Percentiles rank a stretch among this genome's conserved stretches.
Evolutionary conservation across 805 yeast species (phyloP).

Genomic region (Metschnikowia noctiluminum): DNA sequence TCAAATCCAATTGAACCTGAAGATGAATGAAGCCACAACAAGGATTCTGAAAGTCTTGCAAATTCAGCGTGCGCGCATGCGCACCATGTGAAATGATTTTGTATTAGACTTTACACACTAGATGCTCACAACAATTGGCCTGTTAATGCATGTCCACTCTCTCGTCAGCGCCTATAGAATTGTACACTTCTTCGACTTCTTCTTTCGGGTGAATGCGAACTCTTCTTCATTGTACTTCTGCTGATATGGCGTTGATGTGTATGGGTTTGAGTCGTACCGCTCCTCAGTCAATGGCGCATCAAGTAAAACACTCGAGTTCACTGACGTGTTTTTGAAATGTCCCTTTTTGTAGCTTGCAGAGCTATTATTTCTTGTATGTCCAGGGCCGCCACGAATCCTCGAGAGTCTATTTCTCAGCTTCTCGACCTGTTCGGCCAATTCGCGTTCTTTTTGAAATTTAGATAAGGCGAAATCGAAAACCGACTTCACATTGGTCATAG

Average conservation of each 20-base stretch:
- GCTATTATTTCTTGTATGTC: conserved; percentile 20
- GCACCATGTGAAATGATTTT: no score
- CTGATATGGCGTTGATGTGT: conserved; percentile 21
- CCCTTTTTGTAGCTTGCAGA: conserved; percentile 26
- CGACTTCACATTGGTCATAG: conserved; percentile 59
- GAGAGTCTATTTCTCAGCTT: conserved; percentile 34
- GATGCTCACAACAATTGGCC: not conserved
- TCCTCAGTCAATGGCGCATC: conserved; percentile 41
- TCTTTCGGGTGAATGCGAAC: conserved; percentile 37
- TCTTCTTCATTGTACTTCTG: conserved; percentile 37
- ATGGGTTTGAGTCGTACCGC: conserved; percentile 31
- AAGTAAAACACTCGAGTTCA: conserved; percentile 33
- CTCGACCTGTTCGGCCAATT: conserved; percentile 36
- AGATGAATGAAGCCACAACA: no score
- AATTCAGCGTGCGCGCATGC: no score
- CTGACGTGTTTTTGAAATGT: conserved; percentile 37
- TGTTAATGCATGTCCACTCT: not conserved
- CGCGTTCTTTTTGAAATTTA: conserved; percentile 39
- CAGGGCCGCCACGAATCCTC: conserved; percentile 27
- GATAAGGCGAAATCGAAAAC: conserved; percentile 63
- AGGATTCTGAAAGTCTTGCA: no score
- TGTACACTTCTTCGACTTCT: conserved; percentile 31
- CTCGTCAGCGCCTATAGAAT: conserved; percentile 14
- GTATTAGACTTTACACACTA: no score
- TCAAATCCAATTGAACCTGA: no score